A percentile compares a stretch with the other conserved stretches of the same genome.
Evolutionary conservation across 2,329 filamentous ascomycete species (phyloP).

Genomic region (Aspergillus sp.): DNA sequence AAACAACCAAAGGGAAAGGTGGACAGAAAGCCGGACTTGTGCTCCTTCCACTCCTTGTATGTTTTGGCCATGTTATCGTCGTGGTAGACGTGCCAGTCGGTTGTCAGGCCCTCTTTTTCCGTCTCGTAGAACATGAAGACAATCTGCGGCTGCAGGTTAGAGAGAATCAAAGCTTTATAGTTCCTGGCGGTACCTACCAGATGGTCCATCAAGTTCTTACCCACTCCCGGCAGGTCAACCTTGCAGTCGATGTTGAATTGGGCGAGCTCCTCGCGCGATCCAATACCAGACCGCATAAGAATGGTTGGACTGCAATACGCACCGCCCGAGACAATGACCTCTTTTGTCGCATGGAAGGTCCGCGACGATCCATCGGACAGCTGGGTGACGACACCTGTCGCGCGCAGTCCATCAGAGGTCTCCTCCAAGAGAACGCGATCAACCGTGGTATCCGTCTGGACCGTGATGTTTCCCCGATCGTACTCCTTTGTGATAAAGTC

Average conservation of each 20-base stretch:
- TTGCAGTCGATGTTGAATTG: conserved; percentile 44
- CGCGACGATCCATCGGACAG: conserved; percentile 32
- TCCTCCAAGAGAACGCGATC: conserved; percentile 53
- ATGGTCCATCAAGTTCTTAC: conserved; percentile 56
- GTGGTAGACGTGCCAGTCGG: conserved; percentile 58
- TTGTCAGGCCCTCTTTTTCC: conserved; percentile 52
- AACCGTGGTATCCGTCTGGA: conserved; percentile 50
- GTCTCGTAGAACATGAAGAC: conserved; percentile 63
- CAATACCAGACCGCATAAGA: conserved; percentile 55
- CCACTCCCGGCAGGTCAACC: conserved; percentile 52
- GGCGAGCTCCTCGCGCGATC: conserved; percentile 44
- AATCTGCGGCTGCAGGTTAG: conserved; percentile 37
- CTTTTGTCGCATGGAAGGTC: conserved; percentile 43
- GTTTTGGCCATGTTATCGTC: conserved; percentile 51
- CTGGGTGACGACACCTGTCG: conserved; percentile 33
- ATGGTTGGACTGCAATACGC: conserved; percentile 53
- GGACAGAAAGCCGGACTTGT: conserved; percentile 58
- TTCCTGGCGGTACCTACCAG: conserved; percentile 33
- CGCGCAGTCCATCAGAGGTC: conserved; percentile 36
- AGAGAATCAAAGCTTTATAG: not conserved
- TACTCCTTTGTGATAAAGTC: conserved; percentile 52
- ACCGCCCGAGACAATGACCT: conserved; percentile 51
- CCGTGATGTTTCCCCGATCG: conserved; percentile 46
- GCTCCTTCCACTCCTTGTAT: conserved; percentile 57
- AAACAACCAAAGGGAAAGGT: conserved; percentile 64